Evolutionary conservation across 1,139 yeast species (phyloP).

Genomic region (Scheffersomyces segobiensis): DNA sequence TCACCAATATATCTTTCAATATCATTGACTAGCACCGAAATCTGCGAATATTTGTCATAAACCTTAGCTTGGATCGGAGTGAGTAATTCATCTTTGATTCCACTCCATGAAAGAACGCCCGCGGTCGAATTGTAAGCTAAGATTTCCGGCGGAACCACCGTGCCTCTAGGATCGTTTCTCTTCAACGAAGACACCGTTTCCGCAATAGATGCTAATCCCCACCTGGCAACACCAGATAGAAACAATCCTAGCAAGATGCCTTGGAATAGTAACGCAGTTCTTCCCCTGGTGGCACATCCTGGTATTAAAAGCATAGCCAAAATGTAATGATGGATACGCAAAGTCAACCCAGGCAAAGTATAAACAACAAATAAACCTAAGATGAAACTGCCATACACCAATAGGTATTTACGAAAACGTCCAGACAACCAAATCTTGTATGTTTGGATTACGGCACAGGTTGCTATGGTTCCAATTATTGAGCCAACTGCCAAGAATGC

Average conservation of each 20-base stretch:
- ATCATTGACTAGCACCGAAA: conserved; percentile 73
- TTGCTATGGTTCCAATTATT: conserved; percentile 44
- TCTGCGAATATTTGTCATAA: conserved; percentile 35
- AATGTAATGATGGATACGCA: conserved; percentile 88
- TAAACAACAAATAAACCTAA: conserved; percentile 48
- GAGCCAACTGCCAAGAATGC: conserved; percentile 65
- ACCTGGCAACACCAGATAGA: conserved; percentile 81
- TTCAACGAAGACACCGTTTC: conserved; percentile 71
- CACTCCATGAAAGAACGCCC: conserved; percentile 39
- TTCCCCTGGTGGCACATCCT: conserved; percentile 81
- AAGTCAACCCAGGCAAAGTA: conserved; percentile 64
- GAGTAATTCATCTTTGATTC: conserved; percentile 3
- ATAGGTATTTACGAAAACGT: conserved; percentile 57
- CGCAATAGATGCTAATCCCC: conserved; percentile 91
- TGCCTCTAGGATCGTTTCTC: conserved; percentile 75
- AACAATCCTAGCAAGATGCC: conserved; percentile 82
- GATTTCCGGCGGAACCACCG: conserved; percentile 58
- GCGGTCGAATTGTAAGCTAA: conserved; percentile 30
- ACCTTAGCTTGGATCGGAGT: conserved; percentile 5
- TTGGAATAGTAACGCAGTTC: conserved; percentile 70
- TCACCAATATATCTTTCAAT: conserved; percentile 70
- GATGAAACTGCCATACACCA: conserved; percentile 52
- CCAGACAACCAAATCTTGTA: conserved; percentile 81
- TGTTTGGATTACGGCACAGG: conserved; percentile 72
- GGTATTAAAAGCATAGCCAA: conserved; percentile 77